Percentiles rank a stretch among this genome's conserved stretches.
These are phyloP conservation scores for Crepidotus variabilis DNA, from an alignment of 768 basidiomycete species.

Conservation along the genomic window DNA sequence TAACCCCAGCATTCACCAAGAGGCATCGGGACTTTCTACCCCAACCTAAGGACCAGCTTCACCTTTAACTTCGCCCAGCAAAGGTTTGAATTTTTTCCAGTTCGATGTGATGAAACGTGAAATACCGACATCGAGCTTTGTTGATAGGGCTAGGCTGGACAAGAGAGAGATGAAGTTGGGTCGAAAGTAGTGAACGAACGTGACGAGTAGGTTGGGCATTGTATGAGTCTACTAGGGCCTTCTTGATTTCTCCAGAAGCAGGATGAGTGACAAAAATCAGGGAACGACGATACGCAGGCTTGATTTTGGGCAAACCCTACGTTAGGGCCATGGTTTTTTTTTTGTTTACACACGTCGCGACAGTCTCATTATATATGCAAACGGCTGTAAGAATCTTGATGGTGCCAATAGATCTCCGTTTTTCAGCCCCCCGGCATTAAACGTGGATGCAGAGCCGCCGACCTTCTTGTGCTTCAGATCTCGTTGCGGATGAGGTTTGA, in stretches of 20 bases:
- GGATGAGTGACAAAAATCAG: no score
- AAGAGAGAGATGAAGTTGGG: conserved; percentile 4
- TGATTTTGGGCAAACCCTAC: no score
- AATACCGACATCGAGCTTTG: conserved; percentile 81
- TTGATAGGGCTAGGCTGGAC: conserved; percentile 14
- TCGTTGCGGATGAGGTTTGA: conserved; percentile 16
- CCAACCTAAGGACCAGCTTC: conserved; percentile 87
- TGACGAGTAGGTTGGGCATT: not conserved
- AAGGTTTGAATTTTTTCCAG: conserved; percentile 80
- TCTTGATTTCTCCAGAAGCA: no score
- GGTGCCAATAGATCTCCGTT: conserved; percentile 42
- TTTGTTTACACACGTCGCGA: no score
- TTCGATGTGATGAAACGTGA: conserved; percentile 87
- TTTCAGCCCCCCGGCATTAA: conserved; percentile 37
- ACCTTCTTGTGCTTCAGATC: conserved; percentile 41
- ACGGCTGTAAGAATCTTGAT: conserved; percentile 29
- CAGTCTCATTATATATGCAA: no score
- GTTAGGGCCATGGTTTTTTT: no score
- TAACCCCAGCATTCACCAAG: conserved; percentile 32
- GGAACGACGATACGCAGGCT: no score
- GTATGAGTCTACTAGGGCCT: not conserved
- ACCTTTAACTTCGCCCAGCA: conserved; percentile 81
- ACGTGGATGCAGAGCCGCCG: conserved; percentile 38
- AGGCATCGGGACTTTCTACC: conserved; percentile 76
- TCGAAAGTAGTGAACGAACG: not conserved